Percentiles rank a stretch among this genome's conserved stretches.
phyloP scores from a whole-genome alignment of 768 basidiomycete species.

The Lyophyllum atratum region DNA sequence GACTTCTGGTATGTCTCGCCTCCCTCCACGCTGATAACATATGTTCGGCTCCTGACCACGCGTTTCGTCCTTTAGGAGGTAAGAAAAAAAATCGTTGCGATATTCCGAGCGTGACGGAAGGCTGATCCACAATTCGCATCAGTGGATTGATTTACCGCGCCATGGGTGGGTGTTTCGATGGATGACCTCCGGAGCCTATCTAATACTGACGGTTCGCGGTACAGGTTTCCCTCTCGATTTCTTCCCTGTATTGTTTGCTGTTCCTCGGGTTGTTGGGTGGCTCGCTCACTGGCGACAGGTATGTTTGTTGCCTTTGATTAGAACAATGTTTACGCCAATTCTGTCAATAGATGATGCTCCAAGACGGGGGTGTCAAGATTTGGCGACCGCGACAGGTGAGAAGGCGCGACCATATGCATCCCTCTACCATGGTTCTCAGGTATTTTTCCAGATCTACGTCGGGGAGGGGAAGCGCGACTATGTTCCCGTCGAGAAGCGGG shows the following conservation, averaged over 20 bases:
- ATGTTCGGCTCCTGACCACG: conserved; percentile 12
- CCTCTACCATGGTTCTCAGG: background rate
- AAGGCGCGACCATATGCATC: background rate
- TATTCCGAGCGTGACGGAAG: background rate
- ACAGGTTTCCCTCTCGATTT: conserved; percentile 91
- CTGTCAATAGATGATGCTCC: conserved; percentile 83
- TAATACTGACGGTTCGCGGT: conserved; percentile 10
- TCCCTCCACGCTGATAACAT: conserved; percentile 4
- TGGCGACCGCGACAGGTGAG: conserved; percentile 85
- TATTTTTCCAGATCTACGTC: conserved; percentile 64
- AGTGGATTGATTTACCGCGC: conserved; percentile 90
- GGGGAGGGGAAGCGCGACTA: conserved; percentile 77
- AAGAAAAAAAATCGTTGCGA: conserved; percentile 23
- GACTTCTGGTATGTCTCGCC: conserved; percentile 77
- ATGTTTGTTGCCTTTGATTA: conserved; percentile 2
- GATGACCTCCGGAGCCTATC: background rate
- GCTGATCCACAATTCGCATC: conserved; percentile 2
- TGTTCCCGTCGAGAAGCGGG: conserved; percentile 63
- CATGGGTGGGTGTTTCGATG: conserved; percentile 61
- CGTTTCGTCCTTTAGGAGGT: conserved; percentile 51
- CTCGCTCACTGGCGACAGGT: conserved; percentile 91
- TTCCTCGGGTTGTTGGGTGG: conserved; percentile 93
- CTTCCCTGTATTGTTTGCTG: conserved; percentile 92
- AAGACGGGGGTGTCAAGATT: conserved; percentile 88
- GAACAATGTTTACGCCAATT: conserved; percentile 3